phyloP scores from a whole-genome alignment of 345 rosid genomes.

The Clarkia xantiana region DNA sequence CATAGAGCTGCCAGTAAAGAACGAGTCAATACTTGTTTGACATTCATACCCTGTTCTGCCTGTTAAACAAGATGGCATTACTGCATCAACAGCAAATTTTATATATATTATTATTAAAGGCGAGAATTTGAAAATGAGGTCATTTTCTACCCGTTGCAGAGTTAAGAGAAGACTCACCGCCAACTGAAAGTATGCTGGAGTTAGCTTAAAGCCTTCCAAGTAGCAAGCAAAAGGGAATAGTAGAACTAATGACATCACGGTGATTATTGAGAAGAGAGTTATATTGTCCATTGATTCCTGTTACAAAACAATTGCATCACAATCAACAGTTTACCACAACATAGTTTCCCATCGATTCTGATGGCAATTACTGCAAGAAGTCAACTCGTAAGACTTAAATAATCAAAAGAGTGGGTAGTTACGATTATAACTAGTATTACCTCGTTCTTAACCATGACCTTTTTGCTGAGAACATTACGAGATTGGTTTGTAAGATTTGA shows the following conservation, averaged over 20 bases:
- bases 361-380: too few species aligned
- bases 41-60: constrained; percentile 27
- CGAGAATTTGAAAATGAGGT: neutral
- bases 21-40: constrained; percentile 21
- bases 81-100: neutral
- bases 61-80: neutral
- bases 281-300: constrained; percentile 95
- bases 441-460: constrained; percentile 89
- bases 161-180: constrained; percentile 42
- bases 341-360: neutral
- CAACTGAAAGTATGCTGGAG: constrained; percentile 69
- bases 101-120: neutral
- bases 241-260: constrained; percentile 74
- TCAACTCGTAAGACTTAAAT: too few species aligned
- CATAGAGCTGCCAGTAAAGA: constrained; percentile 35
- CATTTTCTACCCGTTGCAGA: neutral
- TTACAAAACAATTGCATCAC: neutral
- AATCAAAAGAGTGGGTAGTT: too few species aligned
- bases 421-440: constrained; percentile 18
- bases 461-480: constrained; percentile 81
- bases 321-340: neutral
- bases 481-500: constrained; percentile 67
- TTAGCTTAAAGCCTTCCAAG: constrained; percentile 75
- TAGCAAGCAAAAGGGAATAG: constrained; percentile 65
- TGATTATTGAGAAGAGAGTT: constrained; percentile 87